Evolutionary conservation across 1,284 basidiomycete genomes (phyloP).

Genomic region (Schizopora paradoxa): DNA sequence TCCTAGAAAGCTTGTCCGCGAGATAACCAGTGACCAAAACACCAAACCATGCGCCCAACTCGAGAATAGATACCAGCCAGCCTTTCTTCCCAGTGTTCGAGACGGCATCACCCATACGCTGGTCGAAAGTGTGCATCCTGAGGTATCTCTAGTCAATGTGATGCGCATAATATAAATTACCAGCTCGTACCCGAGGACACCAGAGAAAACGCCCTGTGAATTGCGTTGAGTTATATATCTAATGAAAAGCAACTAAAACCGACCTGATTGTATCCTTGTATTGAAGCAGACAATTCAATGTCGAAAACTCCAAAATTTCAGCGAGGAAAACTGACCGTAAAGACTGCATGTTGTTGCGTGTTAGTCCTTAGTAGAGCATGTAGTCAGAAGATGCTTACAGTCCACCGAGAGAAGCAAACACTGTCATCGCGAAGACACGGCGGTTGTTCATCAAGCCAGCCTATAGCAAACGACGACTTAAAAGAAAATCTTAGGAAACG

Average conservation of each 20-base stretch:
- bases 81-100: constrained; percentile 48
- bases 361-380: constrained; percentile 11
- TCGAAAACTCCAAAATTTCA: constrained; percentile 6
- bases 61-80: constrained; percentile 65
- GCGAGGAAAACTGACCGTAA: constrained; percentile 37
- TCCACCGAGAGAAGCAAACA: constrained; percentile 70
- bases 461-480: constrained; percentile 28
- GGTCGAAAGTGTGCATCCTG: constrained; percentile 53
- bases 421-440: constrained; percentile 54
- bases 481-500: not conserved
- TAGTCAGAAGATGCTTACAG: constrained; percentile 40
- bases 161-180: not conserved
- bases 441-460: constrained; percentile 57
- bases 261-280: constrained; percentile 59
- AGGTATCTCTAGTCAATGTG: constrained; percentile 3
- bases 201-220: constrained; percentile 63
- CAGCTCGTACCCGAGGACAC: constrained; percentile 47
- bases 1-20: constrained; percentile 67
- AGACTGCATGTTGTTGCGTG: constrained; percentile 31
- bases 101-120: constrained; percentile 52
- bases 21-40: constrained; percentile 64
- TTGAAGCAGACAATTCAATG: not conserved
- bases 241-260: constrained; percentile 13
- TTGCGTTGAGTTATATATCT: not conserved
- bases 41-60: constrained; percentile 69